Evolutionary conservation across 768 basidiomycete genomes (phyloP).

Genomic region (Filobasidium wieringae): DNA sequence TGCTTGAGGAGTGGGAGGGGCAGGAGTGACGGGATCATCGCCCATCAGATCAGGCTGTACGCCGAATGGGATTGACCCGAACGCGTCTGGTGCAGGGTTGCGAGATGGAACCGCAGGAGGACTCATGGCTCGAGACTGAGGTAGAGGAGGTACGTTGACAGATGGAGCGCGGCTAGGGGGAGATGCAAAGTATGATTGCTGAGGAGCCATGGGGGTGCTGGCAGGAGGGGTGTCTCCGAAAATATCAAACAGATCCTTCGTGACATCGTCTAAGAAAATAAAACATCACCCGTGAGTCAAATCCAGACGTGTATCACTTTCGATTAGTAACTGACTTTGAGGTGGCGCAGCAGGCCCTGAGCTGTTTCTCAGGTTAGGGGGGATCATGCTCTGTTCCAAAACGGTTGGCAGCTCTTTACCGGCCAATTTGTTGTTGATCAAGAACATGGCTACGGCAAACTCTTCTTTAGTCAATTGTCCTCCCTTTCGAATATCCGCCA

Average conservation of each 20-base stretch:
- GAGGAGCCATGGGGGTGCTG: not conserved
- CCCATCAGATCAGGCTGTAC: constrained; percentile 29
- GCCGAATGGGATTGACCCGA: constrained; percentile 27
- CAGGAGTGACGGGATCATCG: constrained; percentile 24
- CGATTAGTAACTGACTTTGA: too few species aligned
- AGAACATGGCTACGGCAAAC: constrained; percentile 88
- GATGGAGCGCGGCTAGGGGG: constrained; percentile 9
- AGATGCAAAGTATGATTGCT: constrained; percentile 8
- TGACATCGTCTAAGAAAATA: constrained; percentile 26
- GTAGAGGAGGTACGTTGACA: constrained; percentile 15
- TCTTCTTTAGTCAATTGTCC: constrained; percentile 78
- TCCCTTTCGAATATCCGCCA: constrained; percentile 77
- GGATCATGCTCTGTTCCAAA: constrained; percentile 65
- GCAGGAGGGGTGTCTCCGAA: constrained; percentile 20
- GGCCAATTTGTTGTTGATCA: constrained; percentile 73
- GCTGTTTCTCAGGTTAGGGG: constrained; percentile 59
- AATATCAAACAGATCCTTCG: constrained; percentile 40
- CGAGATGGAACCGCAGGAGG: constrained; percentile 18
- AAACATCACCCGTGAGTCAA: too few species aligned
- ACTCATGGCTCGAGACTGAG: constrained; percentile 7
- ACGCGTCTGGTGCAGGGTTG: constrained; percentile 18
- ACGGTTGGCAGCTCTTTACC: constrained; percentile 56
- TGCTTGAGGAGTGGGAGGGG: not conserved
- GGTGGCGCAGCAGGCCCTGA: too few species aligned
- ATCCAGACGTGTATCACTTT: too few species aligned